Evolutionary conservation across 495 filamentous ascomycete species (phyloP), one percentile per base, ranked within the genome.

Genomic region (Astrocystis sublimbata): DNA sequence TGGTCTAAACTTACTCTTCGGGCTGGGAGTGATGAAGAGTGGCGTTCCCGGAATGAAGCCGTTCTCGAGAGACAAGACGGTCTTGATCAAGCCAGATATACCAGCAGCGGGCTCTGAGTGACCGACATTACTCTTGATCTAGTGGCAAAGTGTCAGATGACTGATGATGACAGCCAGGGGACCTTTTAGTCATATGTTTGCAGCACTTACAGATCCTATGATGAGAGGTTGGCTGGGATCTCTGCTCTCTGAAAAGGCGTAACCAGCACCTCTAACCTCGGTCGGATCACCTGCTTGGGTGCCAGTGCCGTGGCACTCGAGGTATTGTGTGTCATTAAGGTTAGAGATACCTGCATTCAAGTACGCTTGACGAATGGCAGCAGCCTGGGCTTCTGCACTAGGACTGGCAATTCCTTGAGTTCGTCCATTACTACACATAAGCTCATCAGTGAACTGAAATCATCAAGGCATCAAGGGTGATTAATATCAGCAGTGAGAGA

Each of bases 361-460:
- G 19, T 40, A 53, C 23, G 31, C 30, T 0, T 53, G 2, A 6
- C 31, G 30, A 15, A 53, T 53, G 0, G 85, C 60, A 0, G 61
- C 61, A 8, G 79, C 81, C 65, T 90, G 87, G 0, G 85, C 83
- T 21, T 73, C 67, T 10, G 71, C 65, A 58, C 71, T 83, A 0
- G 87, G 87, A 62, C 81, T 72, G 1, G 82, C 83, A 51, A 88
- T 85, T 3, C 81, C 80, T 2, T 75, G 66, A 5, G 76, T 30
- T 1, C 53, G 33, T 0, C 69, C 69, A 61, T 80, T 78, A 23
- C 78, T 70, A 0, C n/a, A n/a, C n/a, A n/a, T n/a, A n/a, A n/a
- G n/a, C n/a, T n/a, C n/a, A n/a, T n/a, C n/a, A n/a, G n/a, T n/a
- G n/a, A n/a, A n/a, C n/a, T n/a, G n/a, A n/a, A n/a, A n/a, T n/a